Conservation (phyloP, 129 eudicot genomes). For the Rutidosis leptorrhynchoides region DNA sequence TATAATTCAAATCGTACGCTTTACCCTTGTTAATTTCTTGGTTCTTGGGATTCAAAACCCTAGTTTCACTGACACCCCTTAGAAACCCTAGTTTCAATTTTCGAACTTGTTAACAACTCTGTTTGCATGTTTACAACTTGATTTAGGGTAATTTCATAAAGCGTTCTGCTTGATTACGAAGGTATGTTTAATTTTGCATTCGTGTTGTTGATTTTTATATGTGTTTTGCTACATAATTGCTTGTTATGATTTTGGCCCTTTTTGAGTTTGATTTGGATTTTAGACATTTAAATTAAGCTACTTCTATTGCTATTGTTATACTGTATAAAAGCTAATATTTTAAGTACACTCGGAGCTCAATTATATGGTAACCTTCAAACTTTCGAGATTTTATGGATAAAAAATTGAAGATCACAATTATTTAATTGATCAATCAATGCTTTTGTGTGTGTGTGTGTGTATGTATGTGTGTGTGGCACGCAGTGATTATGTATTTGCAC, state of each 20-base stretch:
- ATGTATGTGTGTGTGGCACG: too few species aligned
- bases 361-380: background rate
- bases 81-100: constrained; percentile 52
- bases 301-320: constrained; percentile 5
- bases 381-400: constrained; percentile 15
- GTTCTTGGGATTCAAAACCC: constrained; percentile 33
- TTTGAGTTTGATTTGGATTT: constrained; percentile 9
- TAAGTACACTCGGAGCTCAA: constrained; percentile 20
- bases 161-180: constrained; percentile 34
- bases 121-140: constrained; percentile 39
- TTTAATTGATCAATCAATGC: constrained; percentile 27
- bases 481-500: too few species aligned
- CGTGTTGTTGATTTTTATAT: constrained; percentile 5
- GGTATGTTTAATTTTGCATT: constrained; percentile 37
- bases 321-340: constrained; percentile 17
- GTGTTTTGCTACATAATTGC: constrained; percentile 18
- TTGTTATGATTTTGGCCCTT: constrained; percentile 23
- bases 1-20: constrained; percentile 21
- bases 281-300: constrained; percentile 7
- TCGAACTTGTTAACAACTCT: constrained; percentile 24
- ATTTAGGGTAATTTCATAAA: constrained; percentile 20
- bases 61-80: constrained; percentile 37
- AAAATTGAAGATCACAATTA: constrained; percentile 31
- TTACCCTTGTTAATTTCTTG: constrained; percentile 26
- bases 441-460: background rate